Evolutionary conservation across 345 rosid species (phyloP).

Genomic region (Anacardium occidentale): DNA sequence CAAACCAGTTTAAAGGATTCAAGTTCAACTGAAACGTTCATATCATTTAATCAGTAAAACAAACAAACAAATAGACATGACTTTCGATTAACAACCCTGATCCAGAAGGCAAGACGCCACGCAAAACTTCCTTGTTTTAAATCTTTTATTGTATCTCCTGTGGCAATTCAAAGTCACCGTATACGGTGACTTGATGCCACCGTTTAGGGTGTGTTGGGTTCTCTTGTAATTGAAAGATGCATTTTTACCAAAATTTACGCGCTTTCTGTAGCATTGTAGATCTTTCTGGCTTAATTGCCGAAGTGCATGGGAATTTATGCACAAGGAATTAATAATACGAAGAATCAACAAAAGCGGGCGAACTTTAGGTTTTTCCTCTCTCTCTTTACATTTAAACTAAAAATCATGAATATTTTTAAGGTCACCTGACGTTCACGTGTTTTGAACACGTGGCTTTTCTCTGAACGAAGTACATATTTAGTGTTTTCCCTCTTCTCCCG

Average conservation of each 20-base stretch:
- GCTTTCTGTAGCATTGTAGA: not conserved
- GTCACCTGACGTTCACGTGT: conserved; percentile 19
- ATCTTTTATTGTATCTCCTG: not conserved
- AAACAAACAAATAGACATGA: not conserved
- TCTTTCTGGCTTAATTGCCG: not conserved
- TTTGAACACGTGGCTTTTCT: not conserved
- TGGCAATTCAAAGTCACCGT: not conserved
- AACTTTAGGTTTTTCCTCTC: not conserved
- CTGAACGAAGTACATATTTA: not conserved
- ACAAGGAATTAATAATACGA: not conserved
- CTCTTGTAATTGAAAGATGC: not conserved
- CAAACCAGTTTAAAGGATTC: not conserved
- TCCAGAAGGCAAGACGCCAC: not conserved
- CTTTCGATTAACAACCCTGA: not conserved
- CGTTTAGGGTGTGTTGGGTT: not conserved
- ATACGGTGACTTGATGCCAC: not conserved
- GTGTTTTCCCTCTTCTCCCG: conserved; percentile 19
- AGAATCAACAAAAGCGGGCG: not conserved
- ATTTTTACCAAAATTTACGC: not conserved
- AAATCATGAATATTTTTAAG: not conserved
- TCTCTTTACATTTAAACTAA: not conserved
- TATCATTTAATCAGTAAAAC: not conserved
- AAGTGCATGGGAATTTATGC: not conserved
- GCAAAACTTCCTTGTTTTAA: not conserved
- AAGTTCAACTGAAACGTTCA: not conserved